Percentiles rank a stretch among this genome's conserved stretches.
Evolutionary conservation across 2,329 filamentous ascomycete species (phyloP).

Genomic region (Stagonosporopsis cucurbitacearum): DNA sequence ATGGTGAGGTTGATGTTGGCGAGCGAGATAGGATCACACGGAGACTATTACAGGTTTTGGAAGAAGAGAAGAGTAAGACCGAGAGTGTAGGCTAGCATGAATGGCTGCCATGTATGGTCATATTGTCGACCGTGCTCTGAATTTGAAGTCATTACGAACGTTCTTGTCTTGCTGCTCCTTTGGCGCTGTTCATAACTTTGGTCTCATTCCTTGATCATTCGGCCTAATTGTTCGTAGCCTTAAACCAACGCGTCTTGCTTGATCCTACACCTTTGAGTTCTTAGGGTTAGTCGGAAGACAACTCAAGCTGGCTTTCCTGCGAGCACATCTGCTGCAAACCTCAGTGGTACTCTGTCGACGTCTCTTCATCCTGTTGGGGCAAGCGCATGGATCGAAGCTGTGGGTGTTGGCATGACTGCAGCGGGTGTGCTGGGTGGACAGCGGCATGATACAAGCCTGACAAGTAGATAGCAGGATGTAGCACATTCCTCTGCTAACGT

Average conservation of each 20-base stretch:
- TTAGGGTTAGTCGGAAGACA: not conserved
- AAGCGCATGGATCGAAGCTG: conserved; percentile 23
- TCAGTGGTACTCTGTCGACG: not conserved
- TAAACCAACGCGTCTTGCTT: not conserved
- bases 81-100: not conserved
- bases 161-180: not conserved
- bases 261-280: not conserved
- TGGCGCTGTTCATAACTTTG: not conserved
- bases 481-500: conserved; percentile 27
- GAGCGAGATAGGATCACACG: conserved; percentile 53
- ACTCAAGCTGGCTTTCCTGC: conserved; percentile 28
- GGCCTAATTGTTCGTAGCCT: not conserved
- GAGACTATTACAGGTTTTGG: conserved; percentile 50
- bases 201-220: not conserved
- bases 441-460: conserved; percentile 21
- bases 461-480: conserved; percentile 34
- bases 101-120: not conserved
- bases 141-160: too few relatives aligned
- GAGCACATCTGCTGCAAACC: conserved; percentile 21
- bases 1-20: conserved; percentile 53
- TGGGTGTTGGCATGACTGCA: conserved; percentile 33
- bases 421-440: conserved; percentile 24
- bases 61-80: conserved; percentile 32
- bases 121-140: not conserved
- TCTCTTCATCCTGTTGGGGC: conserved; percentile 37